Percentiles rank a stretch among this genome's conserved stretches.
Evolutionary conservation across 176 grass and related monocot species (phyloP).

Genomic region (Avena atlantica): DNA sequence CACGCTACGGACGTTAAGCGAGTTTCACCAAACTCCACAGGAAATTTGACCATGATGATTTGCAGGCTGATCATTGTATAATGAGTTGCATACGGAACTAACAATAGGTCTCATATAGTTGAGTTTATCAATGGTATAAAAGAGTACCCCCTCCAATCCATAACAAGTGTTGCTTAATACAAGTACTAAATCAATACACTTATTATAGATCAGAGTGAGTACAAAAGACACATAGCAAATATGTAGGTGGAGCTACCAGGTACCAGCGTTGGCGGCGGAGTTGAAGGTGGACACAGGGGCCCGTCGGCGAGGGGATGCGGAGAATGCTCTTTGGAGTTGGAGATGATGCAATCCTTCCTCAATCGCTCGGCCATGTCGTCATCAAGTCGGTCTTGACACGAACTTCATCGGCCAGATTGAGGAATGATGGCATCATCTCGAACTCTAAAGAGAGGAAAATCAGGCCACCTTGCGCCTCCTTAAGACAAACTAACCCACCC

Average conservation of each 20-base stretch:
- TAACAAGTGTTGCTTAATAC: too few species aligned
- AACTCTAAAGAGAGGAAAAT: not conserved
- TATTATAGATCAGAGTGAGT: too few species aligned
- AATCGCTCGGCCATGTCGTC: not conserved
- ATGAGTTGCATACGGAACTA: not conserved
- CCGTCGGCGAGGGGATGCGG: not conserved
- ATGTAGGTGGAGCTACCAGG: not conserved
- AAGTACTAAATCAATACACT: too few species aligned
- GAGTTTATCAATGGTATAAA: not conserved
- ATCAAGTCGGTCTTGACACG: not conserved
- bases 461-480: not conserved
- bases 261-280: not conserved
- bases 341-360: not conserved
- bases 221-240: not conserved
- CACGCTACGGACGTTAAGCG: not conserved
- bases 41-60: not conserved
- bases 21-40: not conserved
- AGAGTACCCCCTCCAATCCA: too few species aligned
- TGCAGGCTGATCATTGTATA: conserved; percentile 27
- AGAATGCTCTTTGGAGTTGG: not conserved
- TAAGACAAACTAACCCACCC: too few species aligned
- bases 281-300: too few species aligned
- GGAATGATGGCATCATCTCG: not conserved
- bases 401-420: not conserved
- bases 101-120: not conserved